Base-by-base conservation (phyloP, 805 yeast genomes). In the Nakazawaea peltata region DNA sequence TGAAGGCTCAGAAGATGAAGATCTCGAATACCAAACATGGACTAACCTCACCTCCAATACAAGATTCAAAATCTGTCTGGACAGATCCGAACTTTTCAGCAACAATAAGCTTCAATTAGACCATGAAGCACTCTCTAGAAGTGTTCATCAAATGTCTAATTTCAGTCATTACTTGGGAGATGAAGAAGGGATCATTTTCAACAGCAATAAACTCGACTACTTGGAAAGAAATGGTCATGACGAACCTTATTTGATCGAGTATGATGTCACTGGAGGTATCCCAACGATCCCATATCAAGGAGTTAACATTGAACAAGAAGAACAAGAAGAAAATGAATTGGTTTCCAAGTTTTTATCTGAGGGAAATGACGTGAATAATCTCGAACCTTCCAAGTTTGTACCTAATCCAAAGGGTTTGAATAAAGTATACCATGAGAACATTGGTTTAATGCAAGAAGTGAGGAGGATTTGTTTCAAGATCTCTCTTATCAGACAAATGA, bases 381-480 rank as follows among this genome's bases (percentile, higher is more conserved):
- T 59, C 27, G 52, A 53, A 13, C 59, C 55, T 10, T 67, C 71
- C 17, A 56, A 46, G 26, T 65, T 74, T 39, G 53, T 65, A 2
- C 57, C 73, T 5, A 46, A 51, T 1, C 56, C 64, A 12, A 63
- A 65, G 13, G 94, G 95, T 0, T 62, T 86, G 32, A 74, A 77
- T 38, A 65, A 69, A 12, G 61, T 74, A 7, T 61, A 84, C 37
- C 66, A 72, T 46, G 67, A 69, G 15, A 92, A 88, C 47, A 77
- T 92, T 29, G 60, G 66, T 1, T 72, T 81, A 43, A 84, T 92
- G 67, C 97, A 90, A 59, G 86, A 86, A 46, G 82, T 92, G 24
- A 65, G 98, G 39, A 82, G 79, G 44, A 67, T 85, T 4, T 88
- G 97, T 53, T 83, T 86, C 59, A 88, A 88, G 54, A 84, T 92